Evolutionary conservation across 108 stramenopile species (phyloP).

Genomic region (Skeletonema grethae): DNA sequence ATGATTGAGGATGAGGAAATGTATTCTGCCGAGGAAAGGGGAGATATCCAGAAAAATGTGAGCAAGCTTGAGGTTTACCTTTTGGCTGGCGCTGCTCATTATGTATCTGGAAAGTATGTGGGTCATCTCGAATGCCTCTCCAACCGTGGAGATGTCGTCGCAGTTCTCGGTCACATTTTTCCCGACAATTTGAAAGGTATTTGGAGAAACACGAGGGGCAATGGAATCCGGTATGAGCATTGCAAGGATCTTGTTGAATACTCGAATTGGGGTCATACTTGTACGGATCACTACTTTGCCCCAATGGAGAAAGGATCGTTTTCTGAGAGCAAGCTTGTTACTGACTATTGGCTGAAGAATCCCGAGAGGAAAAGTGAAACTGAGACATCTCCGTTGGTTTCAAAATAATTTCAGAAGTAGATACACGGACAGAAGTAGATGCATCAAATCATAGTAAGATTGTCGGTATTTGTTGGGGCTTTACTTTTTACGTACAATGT

Average conservation of each 20-base stretch:
- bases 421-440: too few species aligned
- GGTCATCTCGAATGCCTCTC: slow-evolving; percentile 8
- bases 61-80: slow-evolving; percentile 4
- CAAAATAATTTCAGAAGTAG: too few species aligned
- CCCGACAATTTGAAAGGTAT: background rate
- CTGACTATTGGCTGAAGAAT: background rate
- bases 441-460: too few species aligned
- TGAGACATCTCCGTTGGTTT: too few species aligned
- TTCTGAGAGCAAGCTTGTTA: background rate
- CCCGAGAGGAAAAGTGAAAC: too few species aligned
- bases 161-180: slow-evolving; percentile 7
- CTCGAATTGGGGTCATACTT: background rate
- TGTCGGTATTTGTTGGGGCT: too few species aligned
- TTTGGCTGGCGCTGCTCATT: background rate
- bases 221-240: background rate
- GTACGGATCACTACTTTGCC: background rate
- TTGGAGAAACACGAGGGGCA: background rate
- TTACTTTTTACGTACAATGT: too few species aligned
- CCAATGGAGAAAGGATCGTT: background rate
- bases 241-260: background rate
- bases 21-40: background rate
- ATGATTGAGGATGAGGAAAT: background rate
- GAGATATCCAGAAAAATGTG: background rate
- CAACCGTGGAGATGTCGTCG: slow-evolving; percentile 2
- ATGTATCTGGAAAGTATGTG: background rate